Evolutionary conservation across 164 flowering plant genomes (phyloP).

Genomic region (Berberis thunbergii): DNA sequence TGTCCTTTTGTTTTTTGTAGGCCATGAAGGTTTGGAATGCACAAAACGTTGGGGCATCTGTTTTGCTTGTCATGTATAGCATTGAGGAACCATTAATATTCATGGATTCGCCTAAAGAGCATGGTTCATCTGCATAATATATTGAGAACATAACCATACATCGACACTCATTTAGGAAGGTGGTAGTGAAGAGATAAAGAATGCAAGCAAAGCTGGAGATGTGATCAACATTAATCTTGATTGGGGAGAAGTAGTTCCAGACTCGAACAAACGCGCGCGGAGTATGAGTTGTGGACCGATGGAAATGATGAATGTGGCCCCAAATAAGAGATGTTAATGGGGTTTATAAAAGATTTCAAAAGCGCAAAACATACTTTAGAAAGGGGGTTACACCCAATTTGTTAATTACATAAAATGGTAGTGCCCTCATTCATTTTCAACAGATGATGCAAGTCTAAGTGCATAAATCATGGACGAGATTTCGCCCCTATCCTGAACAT

Average conservation of each 20-base stretch:
- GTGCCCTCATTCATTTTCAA: slow-evolving; percentile 84
- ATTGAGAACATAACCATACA: slow-evolving; percentile 82
- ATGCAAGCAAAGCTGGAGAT: slow-evolving; percentile 50
- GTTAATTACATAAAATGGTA: slow-evolving; percentile 99
- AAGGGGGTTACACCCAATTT: slow-evolving; percentile 86
- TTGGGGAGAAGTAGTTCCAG: slow-evolving; percentile 98
- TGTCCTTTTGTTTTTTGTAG: slow-evolving; percentile 61
- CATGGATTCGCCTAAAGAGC: slow-evolving; percentile 92
- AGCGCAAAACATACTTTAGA: slow-evolving; percentile 92
- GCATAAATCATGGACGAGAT: slow-evolving; percentile 91
- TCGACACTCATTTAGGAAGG: slow-evolving; percentile 77
- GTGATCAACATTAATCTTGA: slow-evolving; percentile 95
- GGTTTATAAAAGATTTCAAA: slow-evolving; percentile 77
- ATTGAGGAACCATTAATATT: slow-evolving; percentile 74
- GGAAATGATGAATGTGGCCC: slow-evolving; percentile 98
- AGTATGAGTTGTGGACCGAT: slow-evolving; percentile 94
- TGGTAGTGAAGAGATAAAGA: slow-evolving; percentile 70
- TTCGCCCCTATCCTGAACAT: slow-evolving; percentile 89
- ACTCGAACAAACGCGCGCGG: slow-evolving; percentile 94
- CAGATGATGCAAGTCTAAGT: slow-evolving; percentile 90
- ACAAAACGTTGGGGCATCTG: slow-evolving; percentile 95
- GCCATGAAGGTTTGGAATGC: slow-evolving; percentile 97
- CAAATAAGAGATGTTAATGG: slow-evolving; percentile 89
- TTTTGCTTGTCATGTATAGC: slow-evolving; percentile 87
- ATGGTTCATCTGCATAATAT: slow-evolving; percentile 50